These are phyloP conservation scores for Colletotrichum sp. DNA, from an alignment of 2,329 filamentous ascomycete species.

Conservation along the genomic window DNA sequence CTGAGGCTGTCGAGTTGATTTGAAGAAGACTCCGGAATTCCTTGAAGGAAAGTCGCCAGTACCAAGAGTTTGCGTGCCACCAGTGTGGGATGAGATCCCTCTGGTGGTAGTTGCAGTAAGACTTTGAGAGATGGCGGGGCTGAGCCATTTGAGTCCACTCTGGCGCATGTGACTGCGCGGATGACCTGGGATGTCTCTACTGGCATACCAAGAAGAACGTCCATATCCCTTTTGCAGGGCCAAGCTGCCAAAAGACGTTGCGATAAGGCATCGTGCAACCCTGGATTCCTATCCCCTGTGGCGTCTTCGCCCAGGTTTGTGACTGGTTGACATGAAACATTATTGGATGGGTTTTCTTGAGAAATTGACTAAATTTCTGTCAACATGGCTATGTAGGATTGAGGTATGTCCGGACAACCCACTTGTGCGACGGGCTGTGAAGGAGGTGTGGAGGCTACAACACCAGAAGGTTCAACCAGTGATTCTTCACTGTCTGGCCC, in stretches of 20 bases:
- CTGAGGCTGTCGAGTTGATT: conserved; percentile 17
- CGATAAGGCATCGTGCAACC: neutral
- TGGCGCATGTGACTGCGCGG: neutral
- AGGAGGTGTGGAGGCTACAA: accelerated
- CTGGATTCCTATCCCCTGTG: neutral
- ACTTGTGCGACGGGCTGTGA: neutral
- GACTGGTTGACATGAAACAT: accelerated
- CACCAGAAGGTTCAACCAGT: neutral
- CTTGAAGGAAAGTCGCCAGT: conserved; percentile 41
- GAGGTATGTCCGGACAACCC: neutral
- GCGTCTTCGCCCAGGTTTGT: neutral
- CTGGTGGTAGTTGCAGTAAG: neutral
- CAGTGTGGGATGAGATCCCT: conserved; percentile 34
- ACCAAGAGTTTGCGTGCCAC: conserved; percentile 46
- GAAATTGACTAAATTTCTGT: neutral
- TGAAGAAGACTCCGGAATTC: neutral
- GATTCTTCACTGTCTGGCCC: neutral
- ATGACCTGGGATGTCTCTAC: neutral
- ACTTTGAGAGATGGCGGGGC: neutral
- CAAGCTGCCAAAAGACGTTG: neutral
- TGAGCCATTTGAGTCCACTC: neutral
- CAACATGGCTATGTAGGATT: neutral
- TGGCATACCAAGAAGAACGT: neutral
- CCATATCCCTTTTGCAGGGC: neutral
- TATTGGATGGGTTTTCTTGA: neutral